phyloP scores from a whole-genome alignment of 805 yeast species.

The Hanseniaspora lachancei region DNA sequence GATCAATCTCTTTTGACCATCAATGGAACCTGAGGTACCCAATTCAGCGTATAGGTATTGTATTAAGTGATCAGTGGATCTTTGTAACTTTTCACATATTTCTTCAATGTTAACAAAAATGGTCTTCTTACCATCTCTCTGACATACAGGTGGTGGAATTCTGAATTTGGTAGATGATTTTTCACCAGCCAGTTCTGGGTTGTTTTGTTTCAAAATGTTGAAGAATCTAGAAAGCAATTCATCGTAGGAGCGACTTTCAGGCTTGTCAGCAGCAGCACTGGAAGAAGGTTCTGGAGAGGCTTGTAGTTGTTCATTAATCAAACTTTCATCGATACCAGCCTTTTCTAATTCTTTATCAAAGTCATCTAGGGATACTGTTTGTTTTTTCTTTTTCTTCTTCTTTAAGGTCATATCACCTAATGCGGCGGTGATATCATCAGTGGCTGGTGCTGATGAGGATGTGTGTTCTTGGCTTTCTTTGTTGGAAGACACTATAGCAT shows the following conservation, averaged over 20 bases:
- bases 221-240: slow-evolving; percentile 75
- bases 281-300: slow-evolving; percentile 16
- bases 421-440: slow-evolving; percentile 42
- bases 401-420: slow-evolving; percentile 61
- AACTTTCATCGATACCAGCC: slow-evolving; percentile 65
- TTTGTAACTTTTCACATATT: slow-evolving; percentile 82
- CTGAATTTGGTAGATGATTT: slow-evolving; percentile 82
- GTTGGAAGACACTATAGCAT: slow-evolving; percentile 31
- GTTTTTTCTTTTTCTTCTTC: slow-evolving; percentile 74
- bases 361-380: slow-evolving; percentile 50
- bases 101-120: slow-evolving; percentile 92
- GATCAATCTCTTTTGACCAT: slow-evolving; percentile 91
- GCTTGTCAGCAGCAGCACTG: slow-evolving; percentile 18
- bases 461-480: slow-evolving; percentile 70
- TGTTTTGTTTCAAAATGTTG: slow-evolving; percentile 71
- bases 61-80: slow-evolving; percentile 93
- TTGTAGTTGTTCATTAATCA: slow-evolving; percentile 25
- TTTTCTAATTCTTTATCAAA: slow-evolving; percentile 80
- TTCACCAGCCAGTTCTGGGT: slow-evolving; percentile 97
- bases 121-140: slow-evolving; percentile 97
- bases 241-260: slow-evolving; percentile 37
- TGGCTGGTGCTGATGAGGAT: slow-evolving; percentile 17
- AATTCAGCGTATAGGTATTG: slow-evolving; percentile 94
- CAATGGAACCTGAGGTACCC: slow-evolving; percentile 99
- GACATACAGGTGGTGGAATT: slow-evolving; percentile 94